Evolutionary conservation across 495 filamentous ascomycete species (phyloP).

Genomic region (Lophium mytilinum): DNA sequence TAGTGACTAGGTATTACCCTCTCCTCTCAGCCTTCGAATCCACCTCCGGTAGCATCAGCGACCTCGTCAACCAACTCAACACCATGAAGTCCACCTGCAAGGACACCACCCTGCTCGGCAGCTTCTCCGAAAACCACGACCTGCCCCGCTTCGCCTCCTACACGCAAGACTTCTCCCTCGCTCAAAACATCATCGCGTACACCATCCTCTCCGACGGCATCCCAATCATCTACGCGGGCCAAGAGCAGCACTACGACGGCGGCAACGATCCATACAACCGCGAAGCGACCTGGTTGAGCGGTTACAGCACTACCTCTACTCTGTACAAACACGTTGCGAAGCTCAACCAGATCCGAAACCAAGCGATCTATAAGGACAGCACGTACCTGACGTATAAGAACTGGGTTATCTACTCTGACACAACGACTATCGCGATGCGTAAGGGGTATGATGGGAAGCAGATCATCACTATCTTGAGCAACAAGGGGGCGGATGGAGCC

Average conservation of each 20-base stretch:
- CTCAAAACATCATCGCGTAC: slow-evolving; percentile 63
- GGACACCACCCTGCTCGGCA: slow-evolving; percentile 59
- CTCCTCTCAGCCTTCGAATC: slow-evolving; percentile 51
- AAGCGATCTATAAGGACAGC: slow-evolving; percentile 41
- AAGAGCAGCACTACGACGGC: slow-evolving; percentile 64
- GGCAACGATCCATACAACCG: slow-evolving; percentile 54
- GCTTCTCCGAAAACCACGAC: slow-evolving; percentile 78
- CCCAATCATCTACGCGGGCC: slow-evolving; percentile 60
- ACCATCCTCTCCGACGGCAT: slow-evolving; percentile 63
- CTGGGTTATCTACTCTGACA: slow-evolving; percentile 48
- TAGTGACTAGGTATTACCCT: slow-evolving; percentile 41
- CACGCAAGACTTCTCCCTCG: slow-evolving; percentile 39
- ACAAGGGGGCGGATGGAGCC: slow-evolving; percentile 43
- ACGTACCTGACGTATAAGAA: slow-evolving; percentile 48
- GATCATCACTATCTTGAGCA: slow-evolving; percentile 54
- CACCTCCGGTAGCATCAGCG: slow-evolving; percentile 18
- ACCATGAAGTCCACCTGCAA: slow-evolving; percentile 39
- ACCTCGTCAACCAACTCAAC: slow-evolving; percentile 21
- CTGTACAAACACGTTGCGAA: slow-evolving; percentile 54
- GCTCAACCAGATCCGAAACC: slow-evolving; percentile 53
- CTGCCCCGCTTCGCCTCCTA: slow-evolving; percentile 29
- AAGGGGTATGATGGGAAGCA: slow-evolving; percentile 52
- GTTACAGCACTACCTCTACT: slow-evolving; percentile 49
- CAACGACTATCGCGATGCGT: slow-evolving; percentile 51
- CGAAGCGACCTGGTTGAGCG: slow-evolving; percentile 65